These are phyloP conservation scores for Colletotrichum echinochloae DNA, from an alignment of 2,329 filamentous ascomycete genomes.

Conservation along the genomic window DNA sequence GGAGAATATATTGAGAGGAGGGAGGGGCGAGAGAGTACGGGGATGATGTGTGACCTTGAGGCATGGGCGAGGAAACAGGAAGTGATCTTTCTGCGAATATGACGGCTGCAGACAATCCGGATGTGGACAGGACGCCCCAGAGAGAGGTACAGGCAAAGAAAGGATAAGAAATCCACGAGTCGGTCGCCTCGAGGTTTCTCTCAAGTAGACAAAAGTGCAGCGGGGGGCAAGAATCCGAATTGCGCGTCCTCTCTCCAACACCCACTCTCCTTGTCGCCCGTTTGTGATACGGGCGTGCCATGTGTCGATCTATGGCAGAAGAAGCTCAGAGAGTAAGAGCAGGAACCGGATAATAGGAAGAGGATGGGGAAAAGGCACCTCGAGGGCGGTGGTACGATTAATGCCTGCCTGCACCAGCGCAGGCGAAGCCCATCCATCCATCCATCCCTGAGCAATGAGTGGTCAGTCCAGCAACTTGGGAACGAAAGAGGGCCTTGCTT, in stretches of 20 bases:
- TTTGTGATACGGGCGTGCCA: background rate
- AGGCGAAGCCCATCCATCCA: constrained; percentile 32
- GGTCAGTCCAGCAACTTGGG: constrained; percentile 38
- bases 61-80: background rate
- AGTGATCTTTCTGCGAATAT: background rate
- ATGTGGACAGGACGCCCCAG: background rate
- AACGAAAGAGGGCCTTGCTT: constrained; percentile 36
- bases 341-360: constrained; percentile 12
- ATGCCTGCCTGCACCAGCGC: constrained; percentile 37
- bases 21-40: constrained; percentile 4
- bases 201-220: background rate
- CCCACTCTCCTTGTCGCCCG: background rate
- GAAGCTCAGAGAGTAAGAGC: background rate
- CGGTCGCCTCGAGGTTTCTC: background rate
- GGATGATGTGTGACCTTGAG: background rate
- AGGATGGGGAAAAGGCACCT: constrained; percentile 8
- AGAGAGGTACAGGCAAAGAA: background rate
- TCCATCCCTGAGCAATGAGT: constrained; percentile 20
- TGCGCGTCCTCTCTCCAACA: background rate
- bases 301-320: background rate
- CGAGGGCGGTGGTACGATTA: constrained; percentile 34
- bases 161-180: background rate
- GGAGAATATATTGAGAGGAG: background rate
- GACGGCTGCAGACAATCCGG: background rate
- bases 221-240: background rate